A percentile compares a stretch with the other conserved stretches of the same genome.
Evolutionary conservation across 1,139 yeast genomes (phyloP).

Genomic region (Yamadazyma buinensis): DNA sequence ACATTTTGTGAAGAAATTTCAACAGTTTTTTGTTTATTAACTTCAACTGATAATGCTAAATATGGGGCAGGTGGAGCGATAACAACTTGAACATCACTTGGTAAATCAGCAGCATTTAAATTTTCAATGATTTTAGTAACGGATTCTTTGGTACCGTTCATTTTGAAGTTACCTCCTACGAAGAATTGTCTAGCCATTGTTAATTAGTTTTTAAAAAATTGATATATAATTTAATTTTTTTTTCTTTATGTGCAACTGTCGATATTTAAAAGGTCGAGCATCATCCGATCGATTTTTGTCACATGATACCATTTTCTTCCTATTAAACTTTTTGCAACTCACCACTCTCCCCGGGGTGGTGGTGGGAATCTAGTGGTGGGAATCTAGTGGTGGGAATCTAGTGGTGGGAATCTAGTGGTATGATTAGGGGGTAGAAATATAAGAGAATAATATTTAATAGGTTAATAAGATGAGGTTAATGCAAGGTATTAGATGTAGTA

Average conservation of each 20-base stretch:
- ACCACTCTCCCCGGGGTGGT: too few relatives aligned
- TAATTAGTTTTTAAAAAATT: not conserved
- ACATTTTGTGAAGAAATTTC: slow-evolving; percentile 89
- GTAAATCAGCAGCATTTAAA: slow-evolving; percentile 75
- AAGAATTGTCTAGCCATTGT: slow-evolving; percentile 85
- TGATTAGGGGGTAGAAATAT: too few relatives aligned
- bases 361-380: too few relatives aligned
- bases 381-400: too few relatives aligned
- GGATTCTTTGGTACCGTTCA: slow-evolving; percentile 92
- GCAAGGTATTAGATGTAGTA: too few relatives aligned
- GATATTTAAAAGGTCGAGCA: slow-evolving; percentile 12
- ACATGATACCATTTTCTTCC: too few relatives aligned
- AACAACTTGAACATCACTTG: slow-evolving; percentile 80
- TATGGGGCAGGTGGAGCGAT: slow-evolving; percentile 96
- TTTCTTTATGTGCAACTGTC: too few relatives aligned
- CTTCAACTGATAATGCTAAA: slow-evolving; percentile 69
- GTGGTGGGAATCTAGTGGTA: too few relatives aligned
- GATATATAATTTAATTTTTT: too few relatives aligned
- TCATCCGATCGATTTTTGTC: slow-evolving; percentile 15
- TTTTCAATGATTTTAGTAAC: slow-evolving; percentile 78
- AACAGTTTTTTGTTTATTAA: slow-evolving; percentile 69
- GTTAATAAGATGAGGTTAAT: too few relatives aligned
- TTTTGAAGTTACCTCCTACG: slow-evolving; percentile 98
- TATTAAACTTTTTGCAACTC: too few relatives aligned
- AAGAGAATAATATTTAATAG: too few relatives aligned